Evolutionary conservation across 2,329 filamentous ascomycete species (phyloP), one percentile per base, ranked within the genome.

Genomic region (Ophioceras dolichostomum): DNA sequence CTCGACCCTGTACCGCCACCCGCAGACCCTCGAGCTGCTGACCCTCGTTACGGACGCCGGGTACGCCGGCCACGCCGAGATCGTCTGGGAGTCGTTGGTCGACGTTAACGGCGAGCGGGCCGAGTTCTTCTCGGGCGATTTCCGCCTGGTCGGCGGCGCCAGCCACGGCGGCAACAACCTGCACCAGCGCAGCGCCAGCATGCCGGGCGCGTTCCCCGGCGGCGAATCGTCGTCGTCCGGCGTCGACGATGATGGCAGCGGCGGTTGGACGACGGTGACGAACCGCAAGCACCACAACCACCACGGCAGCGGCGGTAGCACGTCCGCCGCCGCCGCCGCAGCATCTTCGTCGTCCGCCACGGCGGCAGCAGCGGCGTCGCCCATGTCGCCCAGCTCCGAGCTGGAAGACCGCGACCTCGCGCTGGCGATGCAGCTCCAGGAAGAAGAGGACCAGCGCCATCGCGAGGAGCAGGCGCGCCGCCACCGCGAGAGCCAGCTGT

Each of bases 11-110:
- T 94, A 94, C 58, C 85, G 88, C 42, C 86, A 96, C 48, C 86
- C 89, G 0, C 65, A 78, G 32, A 85, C 79, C 1, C 68, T 76
- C 29, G 72, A 83, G 45, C 68, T 96, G 1, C 73, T 89, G 44
- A 86, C 83, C 0, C 64, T 98, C 3, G 87, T 98, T 12, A 96
- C 91, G 0, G 91, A 98, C 53, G 83, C 86, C 19, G 91, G 91
- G 1, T 98, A 94, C 51, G 79, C 82, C 10, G 73, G 70, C 9
- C 86, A 95, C 47, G 81, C 87, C 13, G 89, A 96, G 54, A 78
- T 98, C 10, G 85, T 98, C 0, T 98, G 91, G 91, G 91, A 98
- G 58, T 91, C 82, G 9, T 67, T 98, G 2, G 80, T 83, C 1
- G 89, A 96, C 49, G 79, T 94, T 17, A 91, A 79, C 36, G 91